A percentile compares a stretch with the other conserved stretches of the same genome.
Evolutionary conservation across 1,284 basidiomycete species (phyloP).

Genomic region (Heterobasidion irregulare): DNA sequence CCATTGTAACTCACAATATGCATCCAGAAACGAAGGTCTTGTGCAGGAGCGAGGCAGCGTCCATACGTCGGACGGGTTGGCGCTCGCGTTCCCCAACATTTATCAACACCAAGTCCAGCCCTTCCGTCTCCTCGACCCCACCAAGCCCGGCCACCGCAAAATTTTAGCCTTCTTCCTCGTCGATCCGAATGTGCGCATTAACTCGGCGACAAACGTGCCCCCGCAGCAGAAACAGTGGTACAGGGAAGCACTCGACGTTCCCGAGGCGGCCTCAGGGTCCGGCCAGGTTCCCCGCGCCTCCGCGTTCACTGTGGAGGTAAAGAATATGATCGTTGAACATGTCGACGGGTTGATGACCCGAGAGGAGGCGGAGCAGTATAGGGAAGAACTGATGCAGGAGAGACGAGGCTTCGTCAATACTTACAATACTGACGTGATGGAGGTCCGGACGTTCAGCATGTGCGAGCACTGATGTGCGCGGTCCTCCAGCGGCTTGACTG

Average conservation of each 20-base stretch:
- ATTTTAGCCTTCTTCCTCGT: constrained; percentile 25
- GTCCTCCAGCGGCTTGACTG: too few species aligned
- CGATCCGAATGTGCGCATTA: constrained; percentile 15
- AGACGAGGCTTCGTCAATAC: not conserved
- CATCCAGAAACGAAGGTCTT: not conserved
- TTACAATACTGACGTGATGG: not conserved
- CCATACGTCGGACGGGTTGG: constrained; percentile 13
- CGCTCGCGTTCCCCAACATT: constrained; percentile 24
- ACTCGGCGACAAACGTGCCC: constrained; percentile 12
- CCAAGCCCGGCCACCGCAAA: constrained; percentile 23
- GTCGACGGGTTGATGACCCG: not conserved
- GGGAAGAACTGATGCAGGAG: not conserved
- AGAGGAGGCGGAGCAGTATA: not conserved
- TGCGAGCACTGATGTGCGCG: not conserved
- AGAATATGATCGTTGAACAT: not conserved
- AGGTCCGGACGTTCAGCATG: not conserved
- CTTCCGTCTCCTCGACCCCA: constrained; percentile 20
- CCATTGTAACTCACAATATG: not conserved
- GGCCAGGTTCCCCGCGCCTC: not conserved
- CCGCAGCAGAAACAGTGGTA: constrained; percentile 15
- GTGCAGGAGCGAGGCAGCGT: constrained; percentile 15
- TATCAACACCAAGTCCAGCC: constrained; percentile 25
- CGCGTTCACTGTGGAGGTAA: not conserved
- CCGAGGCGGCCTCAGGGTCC: not conserved
- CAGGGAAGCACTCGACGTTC: constrained; percentile 8